Evolutionary conservation across 768 basidiomycete genomes (phyloP), one percentile per base, ranked within the genome.

Genomic region (Rhodotorula toruloides): DNA sequence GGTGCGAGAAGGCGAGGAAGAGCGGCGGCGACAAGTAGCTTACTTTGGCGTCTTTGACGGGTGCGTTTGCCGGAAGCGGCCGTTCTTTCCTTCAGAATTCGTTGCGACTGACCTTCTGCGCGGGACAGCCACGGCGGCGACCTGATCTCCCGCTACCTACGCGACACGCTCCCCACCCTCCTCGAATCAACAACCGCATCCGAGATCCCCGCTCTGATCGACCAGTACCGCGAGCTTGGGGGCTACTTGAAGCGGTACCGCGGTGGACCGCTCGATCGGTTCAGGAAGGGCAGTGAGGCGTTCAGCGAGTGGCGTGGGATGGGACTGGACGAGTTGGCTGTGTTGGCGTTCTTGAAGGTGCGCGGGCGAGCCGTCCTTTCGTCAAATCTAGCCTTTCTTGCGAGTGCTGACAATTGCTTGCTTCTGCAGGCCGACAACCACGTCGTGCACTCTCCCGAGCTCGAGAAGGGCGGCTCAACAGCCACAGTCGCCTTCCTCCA

Each of bases 401-500:
- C 48, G 22, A 58, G 34, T 22, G 50, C 4, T 32, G 34, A 21
- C 21, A 13, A 2, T 29, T 39, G 13, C 10, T 12, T 19, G 40
- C 36, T 2, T 17, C 21, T 34, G 4, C 52, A 65, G 67, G 73
- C 73, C 40, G 74, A 75, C 67, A 63, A 52, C 27, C 62, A 64
- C 29, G 69, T 75, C 48, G 61, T 72, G 25, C 56, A 59, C 17
- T 56, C 71, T 39, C 59, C 69, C 4, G 27, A 42, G 6, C 52
- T 48, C 21, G 44, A 53, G 27, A 72, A 68, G 44, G 54, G 62
- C 70, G 96, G 96, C 4, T 90, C 91, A 21, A 94, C 92, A 5
- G 91, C 90, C 13, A 94, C 92, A 2, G 84, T 96, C 3, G 90
- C 86, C 1, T 81, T 98, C 44, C 80, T 98, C n/a, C 93, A 98